Percentiles rank a stretch among this genome's conserved stretches.
These are phyloP conservation scores for Furcasterigmium sp. DNA, from an alignment of 2,329 filamentous ascomycete genomes.

Conservation along the genomic window DNA sequence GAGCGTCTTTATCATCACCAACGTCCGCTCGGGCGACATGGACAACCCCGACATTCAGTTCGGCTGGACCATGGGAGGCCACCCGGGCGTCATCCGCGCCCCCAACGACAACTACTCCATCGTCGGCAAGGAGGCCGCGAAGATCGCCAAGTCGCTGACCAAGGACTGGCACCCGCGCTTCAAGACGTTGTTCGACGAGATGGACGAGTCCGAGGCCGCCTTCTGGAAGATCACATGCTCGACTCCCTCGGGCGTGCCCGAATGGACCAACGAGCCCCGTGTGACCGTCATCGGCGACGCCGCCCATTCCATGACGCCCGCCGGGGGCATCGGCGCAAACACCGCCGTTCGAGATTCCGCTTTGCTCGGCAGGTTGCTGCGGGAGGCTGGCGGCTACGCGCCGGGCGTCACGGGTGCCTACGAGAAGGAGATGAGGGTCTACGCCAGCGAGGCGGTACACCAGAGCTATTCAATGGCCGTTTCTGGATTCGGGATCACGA, in stretches of 20 bases:
- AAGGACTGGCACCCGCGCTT: slow-evolving; percentile 50
- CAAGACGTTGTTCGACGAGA: slow-evolving; percentile 52
- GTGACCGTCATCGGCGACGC: slow-evolving; percentile 56
- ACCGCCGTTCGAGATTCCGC: slow-evolving; percentile 52
- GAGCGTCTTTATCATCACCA: slow-evolving; percentile 53
- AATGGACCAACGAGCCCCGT: slow-evolving; percentile 53
- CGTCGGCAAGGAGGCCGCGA: slow-evolving; percentile 49
- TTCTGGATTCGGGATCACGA: slow-evolving; percentile 35
- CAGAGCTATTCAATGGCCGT: slow-evolving; percentile 45
- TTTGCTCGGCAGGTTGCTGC: slow-evolving; percentile 44
- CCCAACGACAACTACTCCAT: slow-evolving; percentile 57
- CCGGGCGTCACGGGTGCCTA: slow-evolving; percentile 51
- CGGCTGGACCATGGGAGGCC: slow-evolving; percentile 58
- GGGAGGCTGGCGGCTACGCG: slow-evolving; percentile 46
- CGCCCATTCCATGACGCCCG: slow-evolving; percentile 53
- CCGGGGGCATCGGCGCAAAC: slow-evolving; percentile 51
- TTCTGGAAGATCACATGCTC: slow-evolving; percentile 66
- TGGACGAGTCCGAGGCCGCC: slow-evolving; percentile 50
- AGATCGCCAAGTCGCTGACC: slow-evolving; percentile 50
- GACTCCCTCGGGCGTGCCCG: slow-evolving; percentile 51
- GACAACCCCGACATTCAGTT: slow-evolving; percentile 51
- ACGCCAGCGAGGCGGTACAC: slow-evolving; percentile 50
- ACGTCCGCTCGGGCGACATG: slow-evolving; percentile 55
- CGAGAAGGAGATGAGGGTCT: slow-evolving; percentile 57
- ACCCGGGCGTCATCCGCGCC: slow-evolving; percentile 50